Conservation (phyloP, 305 asterid genomes). For the Andrographis paniculata region DNA sequence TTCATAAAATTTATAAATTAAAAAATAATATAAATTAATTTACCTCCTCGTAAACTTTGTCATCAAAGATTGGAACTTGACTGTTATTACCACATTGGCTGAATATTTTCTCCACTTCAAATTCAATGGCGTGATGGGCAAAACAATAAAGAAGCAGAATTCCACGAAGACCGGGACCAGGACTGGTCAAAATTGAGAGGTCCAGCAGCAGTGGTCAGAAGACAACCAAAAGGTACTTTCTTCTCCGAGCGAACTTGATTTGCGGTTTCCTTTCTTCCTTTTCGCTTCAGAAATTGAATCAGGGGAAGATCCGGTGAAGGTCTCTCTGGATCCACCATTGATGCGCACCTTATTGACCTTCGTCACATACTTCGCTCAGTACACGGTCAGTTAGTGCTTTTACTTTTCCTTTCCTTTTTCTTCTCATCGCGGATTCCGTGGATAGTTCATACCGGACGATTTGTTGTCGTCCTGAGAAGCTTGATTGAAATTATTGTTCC, state of each 20-base stretch:
- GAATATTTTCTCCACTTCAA: too few species aligned
- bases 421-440: neutral
- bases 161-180: constrained; percentile 26
- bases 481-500: constrained; percentile 10
- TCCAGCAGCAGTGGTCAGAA: constrained; percentile 13
- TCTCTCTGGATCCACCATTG: constrained; percentile 16
- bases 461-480: constrained; percentile 1
- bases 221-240: constrained; percentile 5
- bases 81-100: too few species aligned
- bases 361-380: constrained; percentile 14
- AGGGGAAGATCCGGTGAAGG: constrained; percentile 16
- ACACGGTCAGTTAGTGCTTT: constrained; percentile 23
- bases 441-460: too few species aligned
- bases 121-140: too few species aligned
- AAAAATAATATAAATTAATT: too few species aligned
- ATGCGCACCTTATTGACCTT: constrained; percentile 21
- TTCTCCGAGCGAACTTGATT: constrained; percentile 1
- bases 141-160: neutral
- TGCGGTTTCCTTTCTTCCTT: neutral
- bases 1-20: too few species aligned
- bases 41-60: too few species aligned
- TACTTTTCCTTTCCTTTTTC: neutral
- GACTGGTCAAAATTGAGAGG: constrained; percentile 24
- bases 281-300: constrained; percentile 9
- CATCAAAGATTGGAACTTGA: too few species aligned